Evolutionary conservation across 2,329 filamentous ascomycete genomes (phyloP).

Genomic region (Dendrostoma leiphaemia): DNA sequence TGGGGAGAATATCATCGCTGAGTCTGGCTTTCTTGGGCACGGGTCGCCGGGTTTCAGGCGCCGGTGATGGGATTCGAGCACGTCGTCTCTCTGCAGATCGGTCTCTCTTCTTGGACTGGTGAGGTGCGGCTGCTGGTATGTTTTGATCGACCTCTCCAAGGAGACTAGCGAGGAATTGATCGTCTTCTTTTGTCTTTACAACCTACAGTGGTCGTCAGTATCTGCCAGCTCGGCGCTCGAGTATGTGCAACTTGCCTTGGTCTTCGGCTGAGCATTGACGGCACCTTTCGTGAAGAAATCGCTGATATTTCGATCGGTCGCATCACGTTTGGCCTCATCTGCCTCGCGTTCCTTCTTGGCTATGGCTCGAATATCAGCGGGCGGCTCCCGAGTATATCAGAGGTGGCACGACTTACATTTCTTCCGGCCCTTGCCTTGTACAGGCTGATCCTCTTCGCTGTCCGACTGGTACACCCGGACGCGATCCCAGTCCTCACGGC

Average conservation of each 20-base stretch:
- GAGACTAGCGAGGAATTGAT: slow-evolving; percentile 80
- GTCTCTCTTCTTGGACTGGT: slow-evolving; percentile 60
- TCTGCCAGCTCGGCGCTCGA: background rate
- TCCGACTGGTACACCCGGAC: slow-evolving; percentile 68
- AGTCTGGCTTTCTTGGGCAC: slow-evolving; percentile 57
- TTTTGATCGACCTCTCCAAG: slow-evolving; percentile 88
- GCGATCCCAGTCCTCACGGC: slow-evolving; percentile 89
- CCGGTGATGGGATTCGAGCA: slow-evolving; percentile 76
- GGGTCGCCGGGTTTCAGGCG: slow-evolving; percentile 52
- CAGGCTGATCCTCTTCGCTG: slow-evolving; percentile 64
- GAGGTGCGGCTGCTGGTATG: slow-evolving; percentile 51
- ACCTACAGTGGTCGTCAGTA: slow-evolving; percentile 45
- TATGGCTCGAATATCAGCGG: slow-evolving; percentile 31
- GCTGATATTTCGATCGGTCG: slow-evolving; percentile 86
- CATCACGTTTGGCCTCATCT: slow-evolving; percentile 79
- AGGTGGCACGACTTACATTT: slow-evolving; percentile 37
- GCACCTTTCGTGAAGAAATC: slow-evolving; percentile 88
- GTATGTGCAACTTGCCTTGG: slow-evolving; percentile 62
- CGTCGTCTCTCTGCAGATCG: slow-evolving; percentile 76
- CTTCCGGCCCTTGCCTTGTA: slow-evolving; percentile 49
- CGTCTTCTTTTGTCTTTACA: slow-evolving; percentile 80
- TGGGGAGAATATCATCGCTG: slow-evolving; percentile 47
- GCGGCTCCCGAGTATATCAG: background rate
- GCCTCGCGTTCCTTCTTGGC: slow-evolving; percentile 85
- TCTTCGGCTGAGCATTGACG: slow-evolving; percentile 65